Percentiles rank a stretch among this genome's conserved stretches.
phyloP scores from a whole-genome alignment of 1,284 basidiomycete species.

The Ceratorhiza oryzae-sativae region DNA sequence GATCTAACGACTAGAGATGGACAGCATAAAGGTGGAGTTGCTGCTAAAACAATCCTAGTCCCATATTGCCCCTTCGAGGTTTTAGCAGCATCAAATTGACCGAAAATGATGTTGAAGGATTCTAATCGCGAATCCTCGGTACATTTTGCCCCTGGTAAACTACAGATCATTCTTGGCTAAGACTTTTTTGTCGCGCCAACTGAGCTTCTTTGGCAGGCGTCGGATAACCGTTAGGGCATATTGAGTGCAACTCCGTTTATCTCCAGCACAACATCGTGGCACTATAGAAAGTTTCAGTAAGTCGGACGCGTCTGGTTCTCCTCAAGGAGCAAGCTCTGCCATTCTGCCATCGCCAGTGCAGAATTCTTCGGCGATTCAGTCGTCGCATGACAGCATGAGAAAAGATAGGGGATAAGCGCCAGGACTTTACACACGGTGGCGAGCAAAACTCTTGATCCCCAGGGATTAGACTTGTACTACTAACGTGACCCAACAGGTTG shows the following conservation, averaged over 20 bases:
- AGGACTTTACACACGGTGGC: not conserved
- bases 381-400: not conserved
- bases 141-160: not conserved
- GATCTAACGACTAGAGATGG: not conserved
- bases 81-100: not conserved
- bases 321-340: not conserved
- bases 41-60: not conserved
- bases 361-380: not conserved
- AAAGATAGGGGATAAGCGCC: not conserved
- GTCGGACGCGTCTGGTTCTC: not conserved
- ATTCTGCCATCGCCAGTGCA: not conserved
- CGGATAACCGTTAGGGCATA: not conserved
- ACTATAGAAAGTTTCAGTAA: not conserved
- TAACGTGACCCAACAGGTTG: not conserved
- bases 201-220: too few relatives aligned
- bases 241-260: not conserved
- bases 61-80: not conserved
- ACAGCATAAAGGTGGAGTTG: not conserved
- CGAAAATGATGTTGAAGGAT: not conserved
- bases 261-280: not conserved
- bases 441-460: slow-evolving; percentile 2
- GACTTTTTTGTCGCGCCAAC: not conserved
- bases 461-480: slow-evolving; percentile 3
- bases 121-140: not conserved
- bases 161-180: not conserved